Base-by-base conservation (phyloP, 805 yeast species). In the Yamadazyma nakazawae region DNA sequence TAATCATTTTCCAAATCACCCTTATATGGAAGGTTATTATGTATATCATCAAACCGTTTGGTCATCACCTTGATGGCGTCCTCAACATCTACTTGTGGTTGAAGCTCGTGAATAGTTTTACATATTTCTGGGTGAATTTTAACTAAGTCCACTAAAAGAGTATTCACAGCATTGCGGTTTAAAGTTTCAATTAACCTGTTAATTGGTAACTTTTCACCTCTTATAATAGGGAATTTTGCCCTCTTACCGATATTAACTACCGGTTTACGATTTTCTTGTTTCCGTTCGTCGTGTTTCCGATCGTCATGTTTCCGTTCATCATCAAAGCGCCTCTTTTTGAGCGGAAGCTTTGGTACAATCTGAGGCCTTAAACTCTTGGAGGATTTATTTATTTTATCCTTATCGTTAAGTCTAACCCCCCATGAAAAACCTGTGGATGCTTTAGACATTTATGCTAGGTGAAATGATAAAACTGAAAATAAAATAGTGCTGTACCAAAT, bases 1-100 rank as follows among this genome's bases (percentile, higher is more conserved):
- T 88, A 88, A 62, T 88, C 96, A 40, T 85, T 79, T 32, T 77
- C 72, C 9, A 76, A 72, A 55, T 86, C 90, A 52, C 88, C 88
- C 53, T 83, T 82, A 62, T 85, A 88, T 1, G 96, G 96, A 53
- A 89, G 64, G 49, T 76, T 73, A 9, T 62, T 61, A 17, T 67
- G 55, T 24, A 87, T 77, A 4, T 58, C 59, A 17, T 72, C 60
- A 40, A 78, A 66, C 56, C 81, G 79, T 6, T 59, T 55, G 34
- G 67, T 61, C 43, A 89, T 68, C 36, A 80, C 68, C 10, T 64
- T 69, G 9, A 84, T 60, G 5, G 86, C 76, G 47, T 76, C 73
- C 11, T 69, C 62, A 3, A 81, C 74, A 0, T 82, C 70, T 13
- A 90, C 81, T 42, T 70, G 71, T 21, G 91, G 88, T 0, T 87